These are phyloP conservation scores for Cyberlindnera lachancei DNA, from an alignment of 805 yeast genomes.

Conservation along the genomic window DNA sequence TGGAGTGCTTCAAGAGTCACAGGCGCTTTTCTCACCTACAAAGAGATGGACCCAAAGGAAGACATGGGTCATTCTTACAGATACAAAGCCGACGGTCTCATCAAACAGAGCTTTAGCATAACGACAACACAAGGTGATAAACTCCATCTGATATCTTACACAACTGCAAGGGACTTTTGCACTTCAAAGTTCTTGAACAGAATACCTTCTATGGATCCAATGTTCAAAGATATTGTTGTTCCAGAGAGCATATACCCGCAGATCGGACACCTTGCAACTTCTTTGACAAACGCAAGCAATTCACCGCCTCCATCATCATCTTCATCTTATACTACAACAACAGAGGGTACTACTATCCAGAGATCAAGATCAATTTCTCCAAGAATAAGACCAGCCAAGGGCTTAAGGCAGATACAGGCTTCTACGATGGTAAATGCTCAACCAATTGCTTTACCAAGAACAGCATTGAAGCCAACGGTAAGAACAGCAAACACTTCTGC, in stretches of 20 bases:
- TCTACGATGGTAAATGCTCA: no score
- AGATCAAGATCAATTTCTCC: not conserved
- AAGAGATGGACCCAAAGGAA: constrained; percentile 41
- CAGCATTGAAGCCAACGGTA: no score
- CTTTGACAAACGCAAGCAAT: not conserved
- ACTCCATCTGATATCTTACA: constrained; percentile 56
- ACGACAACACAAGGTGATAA: constrained; percentile 45
- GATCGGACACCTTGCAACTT: no score
- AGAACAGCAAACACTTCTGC: not conserved
- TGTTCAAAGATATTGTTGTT: constrained; percentile 21
- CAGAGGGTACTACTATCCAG: not conserved
- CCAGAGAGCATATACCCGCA: constrained; percentile 31
- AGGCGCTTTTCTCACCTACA: constrained; percentile 54
- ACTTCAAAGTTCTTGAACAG: constrained; percentile 22
- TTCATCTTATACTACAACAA: not conserved
- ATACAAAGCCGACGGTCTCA: constrained; percentile 44
- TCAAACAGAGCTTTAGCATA: constrained; percentile 58
- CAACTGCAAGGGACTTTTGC: constrained; percentile 24
- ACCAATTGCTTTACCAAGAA: no score
- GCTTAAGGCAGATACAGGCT: no score
- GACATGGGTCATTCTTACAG: constrained; percentile 17
- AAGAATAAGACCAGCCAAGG: no score
- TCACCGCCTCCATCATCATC: constrained; percentile 6
- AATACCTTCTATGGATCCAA: constrained; percentile 40
- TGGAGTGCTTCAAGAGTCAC: constrained; percentile 71